phyloP scores from a whole-genome alignment of 129 eudicot species.

The Ambrosia trifida region DNA sequence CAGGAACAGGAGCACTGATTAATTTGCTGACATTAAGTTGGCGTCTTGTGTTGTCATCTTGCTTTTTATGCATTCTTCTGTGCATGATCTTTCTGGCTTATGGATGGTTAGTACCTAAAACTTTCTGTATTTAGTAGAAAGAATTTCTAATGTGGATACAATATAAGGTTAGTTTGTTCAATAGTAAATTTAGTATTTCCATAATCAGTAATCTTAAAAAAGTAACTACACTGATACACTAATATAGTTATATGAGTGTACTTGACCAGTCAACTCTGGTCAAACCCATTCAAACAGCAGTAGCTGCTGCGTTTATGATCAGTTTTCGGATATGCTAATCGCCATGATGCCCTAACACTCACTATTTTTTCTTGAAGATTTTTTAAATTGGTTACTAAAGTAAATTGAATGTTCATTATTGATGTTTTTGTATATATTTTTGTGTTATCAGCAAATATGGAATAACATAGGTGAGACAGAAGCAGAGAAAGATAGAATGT shows the following conservation, averaged over 20 bases:
- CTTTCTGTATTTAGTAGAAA: neutral
- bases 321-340: too few relatives aligned
- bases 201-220: too few relatives aligned
- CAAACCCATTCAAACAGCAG: too few relatives aligned
- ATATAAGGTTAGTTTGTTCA: neutral
- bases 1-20: conserved; percentile 67
- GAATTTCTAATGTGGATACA: neutral
- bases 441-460: conserved; percentile 71
- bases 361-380: neutral
- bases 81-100: conserved; percentile 54
- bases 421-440: conserved; percentile 11
- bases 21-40: conserved; percentile 58
- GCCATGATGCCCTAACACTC: too few relatives aligned
- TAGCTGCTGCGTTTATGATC: too few relatives aligned
- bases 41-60: conserved; percentile 66
- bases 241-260: neutral
- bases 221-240: neutral
- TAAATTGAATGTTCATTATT: neutral
- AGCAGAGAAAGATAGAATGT: conserved; percentile 71
- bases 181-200: neutral
- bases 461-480: conserved; percentile 79
- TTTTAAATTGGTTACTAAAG: conserved; percentile 2
- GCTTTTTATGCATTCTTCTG: conserved; percentile 49
- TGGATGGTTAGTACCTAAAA: conserved; percentile 51
- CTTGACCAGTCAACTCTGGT: neutral